These are phyloP conservation scores for Plenodomus biglobosus DNA, from an alignment of 2,329 filamentous ascomycete genomes.

Conservation along the genomic window DNA sequence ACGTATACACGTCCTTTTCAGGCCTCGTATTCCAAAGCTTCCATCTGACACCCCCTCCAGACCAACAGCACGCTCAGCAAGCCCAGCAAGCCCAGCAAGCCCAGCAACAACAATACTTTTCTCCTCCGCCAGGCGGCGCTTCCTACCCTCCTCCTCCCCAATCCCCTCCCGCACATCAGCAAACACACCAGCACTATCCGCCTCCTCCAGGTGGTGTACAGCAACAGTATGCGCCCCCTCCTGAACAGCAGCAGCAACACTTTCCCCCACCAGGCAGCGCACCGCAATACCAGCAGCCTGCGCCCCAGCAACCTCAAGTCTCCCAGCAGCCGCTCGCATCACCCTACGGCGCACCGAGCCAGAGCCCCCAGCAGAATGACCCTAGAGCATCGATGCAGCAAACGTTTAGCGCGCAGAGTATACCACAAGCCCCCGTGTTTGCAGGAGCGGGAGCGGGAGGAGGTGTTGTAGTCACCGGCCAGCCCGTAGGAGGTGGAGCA, in stretches of 20 bases:
- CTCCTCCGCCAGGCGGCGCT: slow-evolving; percentile 40
- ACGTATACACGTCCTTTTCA: slow-evolving; percentile 1
- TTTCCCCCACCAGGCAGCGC: slow-evolving; percentile 31
- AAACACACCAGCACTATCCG: slow-evolving; percentile 37
- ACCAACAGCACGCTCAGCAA: slow-evolving; percentile 17
- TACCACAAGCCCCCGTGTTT: slow-evolving; percentile 38
- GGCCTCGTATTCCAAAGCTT: neutral
- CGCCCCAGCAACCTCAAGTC: slow-evolving; percentile 28
- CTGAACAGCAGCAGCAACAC: slow-evolving; percentile 26
- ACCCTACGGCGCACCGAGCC: slow-evolving; percentile 39
- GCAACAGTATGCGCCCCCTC: slow-evolving; percentile 35
- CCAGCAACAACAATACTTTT: slow-evolving; percentile 41
- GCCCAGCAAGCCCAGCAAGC: too few species aligned
- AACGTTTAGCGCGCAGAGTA: slow-evolving; percentile 20
- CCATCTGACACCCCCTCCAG: neutral
- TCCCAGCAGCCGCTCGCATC: slow-evolving; percentile 25
- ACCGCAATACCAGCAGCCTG: slow-evolving; percentile 4
- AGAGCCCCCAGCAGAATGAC: slow-evolving; percentile 15
- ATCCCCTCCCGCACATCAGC: slow-evolving; percentile 32
- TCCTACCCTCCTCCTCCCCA: slow-evolving; percentile 42
- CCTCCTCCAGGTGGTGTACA: slow-evolving; percentile 33
- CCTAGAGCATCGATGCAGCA: neutral
- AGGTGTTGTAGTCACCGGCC: slow-evolving; percentile 12
- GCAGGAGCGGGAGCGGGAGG: slow-evolving; percentile 35
- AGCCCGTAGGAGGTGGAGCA: neutral